Conservation (phyloP, 768 basidiomycete genomes). For the Tylopilus balloui region DNA sequence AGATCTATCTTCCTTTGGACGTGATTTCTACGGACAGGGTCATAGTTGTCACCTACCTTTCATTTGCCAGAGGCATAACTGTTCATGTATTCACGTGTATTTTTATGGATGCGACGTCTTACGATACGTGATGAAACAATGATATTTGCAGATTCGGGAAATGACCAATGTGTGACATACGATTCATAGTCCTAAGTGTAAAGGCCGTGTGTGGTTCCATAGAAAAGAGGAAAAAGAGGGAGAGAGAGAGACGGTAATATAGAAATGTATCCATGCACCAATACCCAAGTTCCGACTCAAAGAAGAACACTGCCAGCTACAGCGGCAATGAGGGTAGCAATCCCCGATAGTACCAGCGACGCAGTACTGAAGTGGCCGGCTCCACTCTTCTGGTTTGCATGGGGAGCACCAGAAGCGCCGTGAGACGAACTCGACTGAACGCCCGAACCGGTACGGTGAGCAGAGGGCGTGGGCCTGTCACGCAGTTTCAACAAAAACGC, state of each 20-base stretch:
- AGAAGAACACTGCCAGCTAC: constrained; percentile 22
- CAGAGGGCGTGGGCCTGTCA: constrained; percentile 5
- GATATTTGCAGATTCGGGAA: constrained; percentile 1
- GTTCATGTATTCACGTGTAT: constrained; percentile 14
- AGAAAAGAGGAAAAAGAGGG: neutral
- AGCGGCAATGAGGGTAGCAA: constrained; percentile 22
- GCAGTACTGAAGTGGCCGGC: constrained; percentile 24
- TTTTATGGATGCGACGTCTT: constrained; percentile 3
- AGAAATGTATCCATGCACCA: constrained; percentile 12
- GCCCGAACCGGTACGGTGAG: neutral
- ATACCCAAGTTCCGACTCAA: constrained; percentile 4
- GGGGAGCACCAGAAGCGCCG: constrained; percentile 19
- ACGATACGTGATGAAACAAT: constrained; percentile 3
- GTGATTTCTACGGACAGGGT: neutral
- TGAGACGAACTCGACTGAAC: constrained; percentile 11
- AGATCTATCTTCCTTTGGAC: constrained; percentile 1
- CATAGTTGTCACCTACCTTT: neutral
- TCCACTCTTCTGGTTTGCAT: constrained; percentile 33
- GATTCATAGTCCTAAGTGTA: neutral
- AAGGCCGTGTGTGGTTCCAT: neutral
- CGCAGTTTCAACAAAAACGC: neutral
- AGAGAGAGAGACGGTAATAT: constrained; percentile 3
- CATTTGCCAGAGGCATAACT: neutral
- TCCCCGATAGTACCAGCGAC: constrained; percentile 22
- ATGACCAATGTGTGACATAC: neutral